A percentile compares a stretch with the other conserved stretches of the same genome.
These are phyloP conservation scores for Oxyria digyna DNA, from an alignment of 148 eudicot genomes.

Conservation along the genomic window DNA sequence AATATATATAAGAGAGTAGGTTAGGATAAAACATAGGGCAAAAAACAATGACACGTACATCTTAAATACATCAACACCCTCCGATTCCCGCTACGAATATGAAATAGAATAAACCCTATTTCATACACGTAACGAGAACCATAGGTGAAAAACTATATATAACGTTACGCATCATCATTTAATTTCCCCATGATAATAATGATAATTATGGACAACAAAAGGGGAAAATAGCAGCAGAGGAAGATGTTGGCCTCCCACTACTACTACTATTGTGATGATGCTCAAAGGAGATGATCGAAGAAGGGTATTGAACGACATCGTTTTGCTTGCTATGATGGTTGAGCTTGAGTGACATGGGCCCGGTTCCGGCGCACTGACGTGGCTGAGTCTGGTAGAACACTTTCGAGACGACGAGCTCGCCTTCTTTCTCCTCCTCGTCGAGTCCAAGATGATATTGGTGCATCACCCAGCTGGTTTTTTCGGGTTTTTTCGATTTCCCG, in stretches of 20 bases:
- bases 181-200: neutral
- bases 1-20: neutral
- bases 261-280: neutral
- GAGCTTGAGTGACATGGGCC: slow-evolving; percentile 8
- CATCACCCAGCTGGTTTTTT: slow-evolving; percentile 41
- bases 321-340: neutral
- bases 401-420: slow-evolving; percentile 28
- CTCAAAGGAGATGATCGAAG: slow-evolving; percentile 6
- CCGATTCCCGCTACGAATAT: neutral
- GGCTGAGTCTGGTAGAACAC: slow-evolving; percentile 33
- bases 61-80: neutral
- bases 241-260: neutral
- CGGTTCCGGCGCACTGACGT: slow-evolving; percentile 18
- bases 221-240: slow-evolving; percentile 9
- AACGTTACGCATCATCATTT: too few species aligned
- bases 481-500: slow-evolving; percentile 28
- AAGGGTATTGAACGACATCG: slow-evolving; percentile 1
- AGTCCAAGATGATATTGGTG: slow-evolving; percentile 34
- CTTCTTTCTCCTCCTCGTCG: slow-evolving; percentile 29
- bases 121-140: neutral
- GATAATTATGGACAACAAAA: slow-evolving; percentile 8
- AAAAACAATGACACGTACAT: neutral
- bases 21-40: neutral
- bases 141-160: neutral
- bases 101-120: neutral